These are phyloP conservation scores for Termitomyces sp. DNA, from an alignment of 768 basidiomycete genomes.

Conservation along the genomic window DNA sequence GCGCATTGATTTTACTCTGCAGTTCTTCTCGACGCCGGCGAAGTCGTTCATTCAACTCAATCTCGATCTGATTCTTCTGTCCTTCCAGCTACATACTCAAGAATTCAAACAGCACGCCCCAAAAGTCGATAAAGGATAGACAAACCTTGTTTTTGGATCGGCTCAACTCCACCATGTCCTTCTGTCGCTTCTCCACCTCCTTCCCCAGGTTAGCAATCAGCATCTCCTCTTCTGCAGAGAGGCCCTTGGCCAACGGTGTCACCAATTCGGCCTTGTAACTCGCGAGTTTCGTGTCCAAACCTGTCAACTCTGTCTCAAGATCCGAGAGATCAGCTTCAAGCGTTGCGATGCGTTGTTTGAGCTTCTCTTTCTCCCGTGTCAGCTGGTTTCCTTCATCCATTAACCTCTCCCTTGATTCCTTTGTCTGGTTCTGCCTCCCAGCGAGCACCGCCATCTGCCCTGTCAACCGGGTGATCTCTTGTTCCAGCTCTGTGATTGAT, in stretches of 20 bases:
- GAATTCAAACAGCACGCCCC: not conserved
- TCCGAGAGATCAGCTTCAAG: slow-evolving; percentile 68
- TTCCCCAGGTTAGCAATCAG: slow-evolving; percentile 62
- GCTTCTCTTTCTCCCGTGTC: slow-evolving; percentile 64
- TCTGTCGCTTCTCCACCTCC: slow-evolving; percentile 73
- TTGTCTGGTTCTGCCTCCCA: slow-evolving; percentile 65
- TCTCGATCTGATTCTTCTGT: slow-evolving; percentile 78
- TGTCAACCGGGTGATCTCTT: slow-evolving; percentile 73
- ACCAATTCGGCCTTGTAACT: slow-evolving; percentile 66
- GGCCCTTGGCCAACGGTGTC: slow-evolving; percentile 67
- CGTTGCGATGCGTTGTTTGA: slow-evolving; percentile 52
- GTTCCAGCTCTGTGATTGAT: slow-evolving; percentile 68
- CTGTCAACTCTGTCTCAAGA: slow-evolving; percentile 63
- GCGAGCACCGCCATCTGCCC: slow-evolving; percentile 69
- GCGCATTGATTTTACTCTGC: slow-evolving; percentile 64
- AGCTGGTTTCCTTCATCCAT: slow-evolving; percentile 55
- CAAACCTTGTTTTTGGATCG: slow-evolving; percentile 68
- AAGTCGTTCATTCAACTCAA: slow-evolving; percentile 89
- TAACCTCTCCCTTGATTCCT: slow-evolving; percentile 63
- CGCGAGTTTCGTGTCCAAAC: slow-evolving; percentile 54
- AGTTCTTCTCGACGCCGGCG: slow-evolving; percentile 77
- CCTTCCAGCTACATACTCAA: slow-evolving; percentile 50
- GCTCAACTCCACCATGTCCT: slow-evolving; percentile 61
- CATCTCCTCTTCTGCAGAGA: slow-evolving; percentile 68
- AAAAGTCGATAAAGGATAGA: not conserved